These are phyloP conservation scores for Fusarium xylarioides DNA, from an alignment of 2,329 filamentous ascomycete species.

Conservation along the genomic window DNA sequence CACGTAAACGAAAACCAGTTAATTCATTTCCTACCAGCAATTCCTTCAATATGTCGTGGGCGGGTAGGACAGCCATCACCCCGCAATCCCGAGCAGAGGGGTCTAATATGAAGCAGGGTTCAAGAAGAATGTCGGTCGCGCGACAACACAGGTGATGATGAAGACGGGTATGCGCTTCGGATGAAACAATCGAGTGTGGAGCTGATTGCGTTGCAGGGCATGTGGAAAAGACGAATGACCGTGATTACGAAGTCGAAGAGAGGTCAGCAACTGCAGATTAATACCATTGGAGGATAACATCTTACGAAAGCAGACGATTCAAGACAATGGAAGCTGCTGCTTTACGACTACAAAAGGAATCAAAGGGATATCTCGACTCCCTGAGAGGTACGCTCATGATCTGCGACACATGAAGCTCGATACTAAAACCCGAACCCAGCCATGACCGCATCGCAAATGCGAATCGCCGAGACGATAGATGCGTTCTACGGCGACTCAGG, in stretches of 20 bases:
- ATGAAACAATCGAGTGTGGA: too few species aligned
- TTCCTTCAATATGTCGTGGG: conserved; percentile 71
- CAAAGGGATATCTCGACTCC: conserved; percentile 96
- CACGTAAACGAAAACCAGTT: conserved; percentile 11
- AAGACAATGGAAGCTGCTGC: conserved; percentile 97
- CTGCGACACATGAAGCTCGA: background rate
- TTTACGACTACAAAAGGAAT: conserved; percentile 92
- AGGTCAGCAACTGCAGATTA: conserved; percentile 59
- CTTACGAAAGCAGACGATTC: conserved; percentile 74
- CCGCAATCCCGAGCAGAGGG: conserved; percentile 40
- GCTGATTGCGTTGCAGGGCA: conserved; percentile 67
- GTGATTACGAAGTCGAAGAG: conserved; percentile 98
- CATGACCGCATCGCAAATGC: conserved; percentile 99
- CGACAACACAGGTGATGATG: conserved; percentile 99
- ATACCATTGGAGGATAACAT: background rate
- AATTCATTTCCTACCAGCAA: conserved; percentile 6
- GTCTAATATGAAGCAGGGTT: conserved; percentile 52
- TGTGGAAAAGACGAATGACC: conserved; percentile 98
- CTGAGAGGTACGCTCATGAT: conserved; percentile 71
- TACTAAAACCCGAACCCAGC: conserved; percentile 60
- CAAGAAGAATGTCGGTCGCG: conserved; percentile 96
- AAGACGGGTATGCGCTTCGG: conserved; percentile 76
- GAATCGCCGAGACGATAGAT: conserved; percentile 98
- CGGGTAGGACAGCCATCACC: conserved; percentile 59
- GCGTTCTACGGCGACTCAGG: conserved; percentile 98